Evolutionary conservation across 2,329 filamentous ascomycete genomes (phyloP).

Genomic region (Penicillium sp.): DNA sequence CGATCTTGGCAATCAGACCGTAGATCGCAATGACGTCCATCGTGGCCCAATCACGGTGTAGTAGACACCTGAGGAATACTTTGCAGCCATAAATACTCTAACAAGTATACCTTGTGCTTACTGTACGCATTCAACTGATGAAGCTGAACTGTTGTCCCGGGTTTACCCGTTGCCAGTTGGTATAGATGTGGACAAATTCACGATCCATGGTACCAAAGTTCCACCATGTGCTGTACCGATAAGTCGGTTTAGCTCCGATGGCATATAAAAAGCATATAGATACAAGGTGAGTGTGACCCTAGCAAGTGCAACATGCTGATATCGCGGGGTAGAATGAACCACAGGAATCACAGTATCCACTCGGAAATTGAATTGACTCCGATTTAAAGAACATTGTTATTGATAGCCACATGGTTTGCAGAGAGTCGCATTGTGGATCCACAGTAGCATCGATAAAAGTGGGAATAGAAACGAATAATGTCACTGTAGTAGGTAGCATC

Average conservation of each 20-base stretch:
- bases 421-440: constrained; percentile 15
- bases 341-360: background rate
- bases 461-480: constrained; percentile 6
- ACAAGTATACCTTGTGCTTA: too few species aligned
- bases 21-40: constrained; percentile 14
- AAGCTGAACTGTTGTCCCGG: background rate
- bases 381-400: background rate
- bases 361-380: background rate
- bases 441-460: constrained; percentile 15
- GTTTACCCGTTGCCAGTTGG: background rate
- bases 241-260: background rate
- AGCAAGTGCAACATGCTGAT: background rate
- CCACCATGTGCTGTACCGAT: background rate
- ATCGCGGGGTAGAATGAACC: background rate
- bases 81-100: background rate
- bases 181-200: background rate
- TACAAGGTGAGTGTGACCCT: background rate
- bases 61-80: background rate
- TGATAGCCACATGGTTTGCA: background rate
- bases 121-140: too few species aligned
- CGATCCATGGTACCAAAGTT: background rate
- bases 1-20: constrained; percentile 11
- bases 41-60: background rate
- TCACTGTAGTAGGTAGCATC: constrained; percentile 12
- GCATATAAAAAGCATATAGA: background rate